Base-by-base conservation (phyloP, 805 yeast genomes). In the Myxozyma udenii region DNA sequence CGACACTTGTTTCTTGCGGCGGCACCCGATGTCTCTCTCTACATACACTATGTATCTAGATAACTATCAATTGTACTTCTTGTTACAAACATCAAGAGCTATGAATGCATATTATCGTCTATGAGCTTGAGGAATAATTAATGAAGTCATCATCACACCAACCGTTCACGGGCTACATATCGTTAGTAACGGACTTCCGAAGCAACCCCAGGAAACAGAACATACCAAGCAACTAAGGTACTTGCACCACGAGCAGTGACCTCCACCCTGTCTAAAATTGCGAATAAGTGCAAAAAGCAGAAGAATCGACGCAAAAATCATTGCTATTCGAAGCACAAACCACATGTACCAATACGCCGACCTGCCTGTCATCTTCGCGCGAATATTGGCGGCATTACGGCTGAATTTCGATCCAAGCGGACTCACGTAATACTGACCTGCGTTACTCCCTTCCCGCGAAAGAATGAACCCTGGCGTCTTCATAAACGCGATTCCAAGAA, bases 181-280 rank as follows among this genome's bases (percentile, higher is more conserved):
- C 24, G 22, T 30, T 23, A 23, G 44, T 19, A 28, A 4, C 16
- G 25, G 33, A 9, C 23, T 5, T 21, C 9, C 14, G 14, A n/a
- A 25, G 19, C 16, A 19, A 35, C n/a, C 18, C 12, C 9, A n/a
- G 18, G 22, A 32, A 19, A 3, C 5, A 6, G 3, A 19, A 48
- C 52, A 23, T 44, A 48, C 56, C 42, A 48, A 7, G 61, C 90
- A 84, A 58, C 80, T 80, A 60, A 84, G 71, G 62, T 84, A 84
- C 63, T 81, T 82, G 70, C 90, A 84, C 90, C 90, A 84, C 14
- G 71, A 64, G 65, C 90, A 84, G 50, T 72, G 66, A 4, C 73
- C 74, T 11, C 77, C 77, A 6, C 78, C 80, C 37, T 72, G 68
- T 24, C 69, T 67, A 58, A 82, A 80, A 58, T 79, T 79, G 37